A percentile compares a stretch with the other conserved stretches of the same genome.
Evolutionary conservation across 768 basidiomycete genomes (phyloP).

Genomic region (Naganishia friedmannii): DNA sequence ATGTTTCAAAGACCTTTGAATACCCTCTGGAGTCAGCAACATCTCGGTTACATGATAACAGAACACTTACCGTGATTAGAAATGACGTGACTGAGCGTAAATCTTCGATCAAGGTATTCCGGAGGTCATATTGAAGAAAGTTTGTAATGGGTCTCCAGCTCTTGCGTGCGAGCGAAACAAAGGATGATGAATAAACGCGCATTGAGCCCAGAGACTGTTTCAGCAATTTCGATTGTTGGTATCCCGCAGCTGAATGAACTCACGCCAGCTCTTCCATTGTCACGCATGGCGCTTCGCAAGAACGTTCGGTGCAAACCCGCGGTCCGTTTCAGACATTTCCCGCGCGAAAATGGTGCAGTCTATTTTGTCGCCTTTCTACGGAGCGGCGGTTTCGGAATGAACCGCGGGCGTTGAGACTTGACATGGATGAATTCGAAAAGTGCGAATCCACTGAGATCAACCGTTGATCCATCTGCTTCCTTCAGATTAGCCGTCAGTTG

Average conservation of each 20-base stretch:
- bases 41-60: not conserved
- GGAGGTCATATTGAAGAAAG: conserved; percentile 58
- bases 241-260: not conserved
- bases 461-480: not conserved
- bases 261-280: conserved; percentile 1
- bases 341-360: conserved; percentile 9
- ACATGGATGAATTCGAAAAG: not conserved
- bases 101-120: conserved; percentile 64
- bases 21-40: too few relatives aligned
- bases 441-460: not conserved
- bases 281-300: conserved; percentile 7
- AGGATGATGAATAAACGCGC: not conserved
- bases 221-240: not conserved
- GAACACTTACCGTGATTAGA: conserved; percentile 73
- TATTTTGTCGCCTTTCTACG: conserved; percentile 2
- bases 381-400: not conserved
- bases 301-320: not conserved
- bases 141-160: conserved; percentile 76
- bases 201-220: not conserved
- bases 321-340: conserved; percentile 7
- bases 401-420: too few relatives aligned
- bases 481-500: not conserved
- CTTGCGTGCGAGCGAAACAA: conserved; percentile 57
- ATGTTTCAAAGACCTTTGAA: conserved; percentile 81
- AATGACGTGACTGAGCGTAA: conserved; percentile 67